Evolutionary conservation across 2,329 filamentous ascomycete species (phyloP).

Genomic region (Raffaelea albimanens): DNA sequence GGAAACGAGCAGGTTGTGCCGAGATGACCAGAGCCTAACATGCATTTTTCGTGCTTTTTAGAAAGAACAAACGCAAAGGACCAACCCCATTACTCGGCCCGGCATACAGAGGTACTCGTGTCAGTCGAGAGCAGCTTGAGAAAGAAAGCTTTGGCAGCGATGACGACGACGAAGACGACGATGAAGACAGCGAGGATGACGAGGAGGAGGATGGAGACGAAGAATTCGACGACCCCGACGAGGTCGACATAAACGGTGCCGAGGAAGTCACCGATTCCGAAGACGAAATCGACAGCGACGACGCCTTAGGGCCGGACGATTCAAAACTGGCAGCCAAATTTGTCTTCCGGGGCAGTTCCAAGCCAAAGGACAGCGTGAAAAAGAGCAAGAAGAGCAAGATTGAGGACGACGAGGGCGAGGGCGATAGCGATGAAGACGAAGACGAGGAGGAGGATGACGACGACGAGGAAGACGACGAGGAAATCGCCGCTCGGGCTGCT

Average conservation of each 20-base stretch:
- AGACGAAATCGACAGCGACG: constrained; percentile 52
- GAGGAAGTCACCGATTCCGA: constrained; percentile 36
- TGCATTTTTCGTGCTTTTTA: too few relatives aligned
- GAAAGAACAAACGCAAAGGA: too few relatives aligned
- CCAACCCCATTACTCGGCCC: constrained; percentile 45
- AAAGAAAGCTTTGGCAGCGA: constrained; percentile 20
- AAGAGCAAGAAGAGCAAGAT: constrained; percentile 24
- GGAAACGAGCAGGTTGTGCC: too few relatives aligned
- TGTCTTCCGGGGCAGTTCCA: constrained; percentile 50
- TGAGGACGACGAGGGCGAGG: constrained; percentile 24
- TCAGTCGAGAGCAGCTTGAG: constrained; percentile 61
- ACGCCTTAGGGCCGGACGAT: constrained; percentile 75
- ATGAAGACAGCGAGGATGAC: constrained; percentile 36
- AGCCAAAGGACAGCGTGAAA: constrained; percentile 26
- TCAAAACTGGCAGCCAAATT: constrained; percentile 73
- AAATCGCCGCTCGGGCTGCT: constrained; percentile 19
- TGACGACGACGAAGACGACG: constrained; percentile 46
- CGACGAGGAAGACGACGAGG: constrained; percentile 24
- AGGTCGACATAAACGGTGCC: constrained; percentile 43
- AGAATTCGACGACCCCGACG: constrained; percentile 46
- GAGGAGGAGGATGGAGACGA: constrained; percentile 22
- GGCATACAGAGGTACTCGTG: constrained; percentile 67
- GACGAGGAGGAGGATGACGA: constrained; percentile 19
- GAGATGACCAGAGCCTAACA: too few relatives aligned
- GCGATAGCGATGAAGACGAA: constrained; percentile 36